These are phyloP conservation scores for Psilocybe cubensis DNA, from an alignment of 768 basidiomycete species.

Conservation along the genomic window DNA sequence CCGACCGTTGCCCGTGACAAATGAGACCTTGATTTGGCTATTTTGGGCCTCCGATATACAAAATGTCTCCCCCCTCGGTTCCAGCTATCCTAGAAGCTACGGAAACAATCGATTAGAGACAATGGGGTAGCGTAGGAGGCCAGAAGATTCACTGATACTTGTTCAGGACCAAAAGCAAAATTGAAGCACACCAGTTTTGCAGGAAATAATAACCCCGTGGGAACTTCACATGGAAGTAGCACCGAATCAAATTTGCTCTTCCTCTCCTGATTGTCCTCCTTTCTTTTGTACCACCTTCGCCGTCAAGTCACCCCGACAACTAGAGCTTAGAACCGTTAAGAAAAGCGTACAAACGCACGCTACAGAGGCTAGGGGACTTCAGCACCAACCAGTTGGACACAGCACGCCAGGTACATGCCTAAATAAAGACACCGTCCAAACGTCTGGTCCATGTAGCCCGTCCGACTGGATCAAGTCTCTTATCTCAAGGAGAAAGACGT, in stretches of 20 bases:
- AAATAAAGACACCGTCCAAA: background rate
- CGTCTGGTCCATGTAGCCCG: background rate
- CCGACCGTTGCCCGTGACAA: constrained; percentile 14
- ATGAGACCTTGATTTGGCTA: constrained; percentile 16
- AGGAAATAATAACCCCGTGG: background rate
- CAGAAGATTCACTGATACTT: background rate
- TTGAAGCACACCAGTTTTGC: too few relatives aligned
- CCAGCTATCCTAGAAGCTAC: background rate
- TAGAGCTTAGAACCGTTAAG: background rate
- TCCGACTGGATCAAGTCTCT: background rate
- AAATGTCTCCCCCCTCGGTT: background rate
- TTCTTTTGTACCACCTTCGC: background rate
- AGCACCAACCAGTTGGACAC: background rate
- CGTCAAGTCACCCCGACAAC: background rate
- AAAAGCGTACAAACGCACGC: background rate
- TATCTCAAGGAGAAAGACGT: background rate
- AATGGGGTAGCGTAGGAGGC: background rate
- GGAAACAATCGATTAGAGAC: background rate
- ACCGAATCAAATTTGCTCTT: too few relatives aligned
- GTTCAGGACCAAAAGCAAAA: too few relatives aligned
- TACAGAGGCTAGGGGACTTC: background rate
- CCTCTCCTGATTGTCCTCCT: background rate
- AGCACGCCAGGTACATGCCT: background rate
- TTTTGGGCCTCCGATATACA: constrained; percentile 7
- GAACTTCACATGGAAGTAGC: background rate